Conservation (phyloP, 306 rosid genomes). For the Cucumis cinereus region DNA sequence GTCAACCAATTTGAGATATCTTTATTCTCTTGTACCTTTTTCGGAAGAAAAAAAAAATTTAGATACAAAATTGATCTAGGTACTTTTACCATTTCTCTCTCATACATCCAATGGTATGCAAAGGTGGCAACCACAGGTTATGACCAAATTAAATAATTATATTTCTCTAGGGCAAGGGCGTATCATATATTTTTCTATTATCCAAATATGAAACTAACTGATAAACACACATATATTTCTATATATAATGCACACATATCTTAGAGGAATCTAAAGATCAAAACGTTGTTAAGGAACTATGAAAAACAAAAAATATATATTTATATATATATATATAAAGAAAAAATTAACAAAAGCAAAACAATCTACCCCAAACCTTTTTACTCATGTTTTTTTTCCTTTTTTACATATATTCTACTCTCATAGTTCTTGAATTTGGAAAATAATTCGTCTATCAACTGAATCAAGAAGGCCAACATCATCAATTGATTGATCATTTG, state of each 20-base stretch:
- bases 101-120: no score
- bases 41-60: no score
- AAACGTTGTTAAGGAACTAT: neutral
- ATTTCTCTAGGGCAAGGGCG: no score
- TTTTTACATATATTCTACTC: neutral
- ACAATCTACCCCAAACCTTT: slow-evolving; percentile 1
- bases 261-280: neutral
- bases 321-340: neutral
- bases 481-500: slow-evolving; percentile 30
- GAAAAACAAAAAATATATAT: neutral
- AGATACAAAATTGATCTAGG: no score
- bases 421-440: slow-evolving; percentile 59
- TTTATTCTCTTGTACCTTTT: no score
- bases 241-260: neutral
- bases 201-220: no score
- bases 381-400: neutral
- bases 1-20: no score
- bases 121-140: no score
- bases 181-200: no score
- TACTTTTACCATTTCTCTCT: no score
- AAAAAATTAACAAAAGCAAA: neutral
- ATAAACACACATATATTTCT: neutral
- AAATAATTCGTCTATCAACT: slow-evolving; percentile 65
- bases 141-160: no score
- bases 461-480: slow-evolving; percentile 72